Evolutionary conservation across 2,329 filamentous ascomycete species (phyloP), one percentile per base, ranked within the genome.

Genomic region (Aurifilum marmelostoma): DNA sequence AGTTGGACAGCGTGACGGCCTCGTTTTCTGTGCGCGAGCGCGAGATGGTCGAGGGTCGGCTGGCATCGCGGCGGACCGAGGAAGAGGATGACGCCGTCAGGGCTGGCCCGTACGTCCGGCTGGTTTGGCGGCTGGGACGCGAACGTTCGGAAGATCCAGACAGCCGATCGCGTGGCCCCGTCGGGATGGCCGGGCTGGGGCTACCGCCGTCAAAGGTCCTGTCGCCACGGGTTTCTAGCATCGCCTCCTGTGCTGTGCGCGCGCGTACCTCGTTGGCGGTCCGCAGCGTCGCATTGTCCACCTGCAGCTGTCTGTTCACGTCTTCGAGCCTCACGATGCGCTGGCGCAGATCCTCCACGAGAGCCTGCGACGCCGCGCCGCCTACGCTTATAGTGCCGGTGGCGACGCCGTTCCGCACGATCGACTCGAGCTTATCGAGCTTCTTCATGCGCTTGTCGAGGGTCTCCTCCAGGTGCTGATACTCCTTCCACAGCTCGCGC

Each of bases 401-500:
- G 1, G 87, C 84, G 21, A 89, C 80, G 21, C 85, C 87, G 73
- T 90, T 91, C 70, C 91, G 87, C 54, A 96, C 89, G 56, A 93
- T 87, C 21, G 90, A 88, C 79, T 99, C 96, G 0, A 99, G 85
- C 2, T 92, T 88, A 73, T 98, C 95, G 39, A 99, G 87, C 74
- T 93, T 93, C 82, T 97, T 96, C 70, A 91, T 87, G 21, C 94
- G 90, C 34, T 89, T 81, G 66, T 96, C 92, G 37, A 97, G 88
- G 50, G 89, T 92, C 73, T 89, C 89, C 78, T 97, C 94, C 1
- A 99, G 85, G 0, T 87, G 88, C 75, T 97, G 92, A 76, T 97
- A 98, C 76, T 98, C 94, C 72, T 93, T 92, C 82, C 90, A 91
- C n/a, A 98, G 82, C 70, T 97, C 92, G 63, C 92, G 90, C 79